Base-by-base conservation (phyloP, 2,329 filamentous ascomycete genomes). In the Diaporthe destruens region DNA sequence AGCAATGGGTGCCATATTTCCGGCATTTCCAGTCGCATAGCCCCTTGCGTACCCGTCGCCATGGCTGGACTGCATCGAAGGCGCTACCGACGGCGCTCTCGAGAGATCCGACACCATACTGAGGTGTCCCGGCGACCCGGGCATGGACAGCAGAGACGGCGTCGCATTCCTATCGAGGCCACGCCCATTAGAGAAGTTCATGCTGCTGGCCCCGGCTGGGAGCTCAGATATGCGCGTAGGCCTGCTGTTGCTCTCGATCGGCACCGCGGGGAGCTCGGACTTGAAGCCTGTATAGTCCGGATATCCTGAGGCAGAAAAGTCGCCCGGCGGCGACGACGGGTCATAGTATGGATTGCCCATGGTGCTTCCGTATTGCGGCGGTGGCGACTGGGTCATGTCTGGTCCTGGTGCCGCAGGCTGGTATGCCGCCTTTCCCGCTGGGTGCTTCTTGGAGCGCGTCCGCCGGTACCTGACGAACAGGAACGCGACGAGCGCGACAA, bases 71-170 rank as follows among this genome's bases (percentile, higher is more conserved):
- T 56, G 53, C 23, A 49, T 44, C 3, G 66, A 57, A 36, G 53
- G 66, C 16, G 66, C 39, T 1, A 56, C 66, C 12, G 66, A 69
- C 9, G 47, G 47, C 11, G 47, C 25, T 39, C 55, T 53, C 47
- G 68, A 70, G 16, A 70, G 36, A 25, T 54, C 68, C 34, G 55
- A 70, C 2, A 70, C 44, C 55, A 70, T 61, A n/a, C 67, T 70
- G 32, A 36, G 54, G 20, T 32, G 67, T 2, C 67, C 67, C 6
- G 34, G 9, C 7, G 67, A 42, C 44, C 54, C 55, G 14, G 55
- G 54, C 25, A 70, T 59, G 42, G 67, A 70, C 6, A 70, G 9
- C 55, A 70, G 6, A 6, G 67, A 70, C 29, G 55, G 55, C 16
- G 67, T 70, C 3, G 54, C 67, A 39, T 53, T 32, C 44, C 67